phyloP scores from a whole-genome alignment of 2,329 filamentous ascomycete species.

The Scytalidium lignicola region DNA sequence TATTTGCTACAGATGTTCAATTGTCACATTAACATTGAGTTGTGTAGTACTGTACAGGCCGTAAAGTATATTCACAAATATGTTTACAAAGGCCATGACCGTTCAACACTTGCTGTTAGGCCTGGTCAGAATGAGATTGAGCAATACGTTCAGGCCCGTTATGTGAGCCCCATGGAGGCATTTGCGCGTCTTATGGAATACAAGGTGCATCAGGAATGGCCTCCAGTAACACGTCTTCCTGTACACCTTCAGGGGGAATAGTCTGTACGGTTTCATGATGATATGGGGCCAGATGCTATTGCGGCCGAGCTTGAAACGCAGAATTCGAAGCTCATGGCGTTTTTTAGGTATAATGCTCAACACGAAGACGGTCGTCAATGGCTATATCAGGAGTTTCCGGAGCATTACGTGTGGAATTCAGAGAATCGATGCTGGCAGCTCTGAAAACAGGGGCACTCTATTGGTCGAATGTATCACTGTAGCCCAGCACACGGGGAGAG shows the following conservation, averaged over 20 bases:
- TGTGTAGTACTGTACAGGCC: slow-evolving; percentile 4
- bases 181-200: slow-evolving; percentile 8
- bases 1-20: slow-evolving; percentile 6
- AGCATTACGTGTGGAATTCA: slow-evolving; percentile 2
- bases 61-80: slow-evolving; percentile 14
- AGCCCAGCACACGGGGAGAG: slow-evolving; percentile 2
- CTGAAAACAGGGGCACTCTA: neutral
- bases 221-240: slow-evolving; percentile 4
- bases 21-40: slow-evolving; percentile 8
- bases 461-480: slow-evolving; percentile 6
- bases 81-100: slow-evolving; percentile 9
- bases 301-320: neutral
- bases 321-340: neutral
- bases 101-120: neutral
- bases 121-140: slow-evolving; percentile 4
- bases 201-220: slow-evolving; percentile 4
- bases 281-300: neutral
- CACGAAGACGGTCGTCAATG: neutral
- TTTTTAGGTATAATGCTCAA: slow-evolving; percentile 2
- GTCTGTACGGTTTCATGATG: slow-evolving; percentile 9
- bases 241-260: slow-evolving; percentile 3
- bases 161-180: slow-evolving; percentile 6
- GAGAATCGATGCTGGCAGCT: neutral
- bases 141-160: slow-evolving; percentile 7
- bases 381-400: slow-evolving; percentile 6